phyloP scores from a whole-genome alignment of 805 yeast species.

The Clavispora asparagi region DNA sequence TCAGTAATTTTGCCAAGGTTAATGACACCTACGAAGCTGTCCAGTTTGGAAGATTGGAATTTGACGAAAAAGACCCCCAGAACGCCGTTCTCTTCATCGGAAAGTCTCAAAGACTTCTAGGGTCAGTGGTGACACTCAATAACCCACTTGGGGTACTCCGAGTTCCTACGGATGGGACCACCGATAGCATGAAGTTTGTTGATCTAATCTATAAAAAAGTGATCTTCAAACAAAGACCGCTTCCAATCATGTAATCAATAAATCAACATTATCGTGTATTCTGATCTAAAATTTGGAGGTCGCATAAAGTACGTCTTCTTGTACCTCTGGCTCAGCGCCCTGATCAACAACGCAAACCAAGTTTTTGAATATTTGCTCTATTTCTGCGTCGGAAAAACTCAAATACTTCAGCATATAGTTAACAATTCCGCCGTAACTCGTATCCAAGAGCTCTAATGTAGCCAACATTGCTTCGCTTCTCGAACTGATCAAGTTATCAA shows the following conservation, averaged over 20 bases:
- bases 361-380: slow-evolving; percentile 20
- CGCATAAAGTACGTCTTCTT: neutral
- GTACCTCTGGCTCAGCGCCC: neutral
- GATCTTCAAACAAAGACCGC: slow-evolving; percentile 62
- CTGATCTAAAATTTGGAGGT: neutral
- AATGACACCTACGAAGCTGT: slow-evolving; percentile 42
- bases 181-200: slow-evolving; percentile 40
- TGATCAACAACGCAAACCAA: slow-evolving; percentile 1
- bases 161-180: slow-evolving; percentile 28
- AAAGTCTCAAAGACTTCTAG: slow-evolving; percentile 64
- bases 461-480: slow-evolving; percentile 67
- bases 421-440: slow-evolving; percentile 50
- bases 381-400: slow-evolving; percentile 42
- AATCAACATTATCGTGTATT: neutral
- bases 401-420: slow-evolving; percentile 41
- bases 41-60: slow-evolving; percentile 44
- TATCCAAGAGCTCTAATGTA: slow-evolving; percentile 49
- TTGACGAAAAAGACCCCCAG: slow-evolving; percentile 33
- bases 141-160: slow-evolving; percentile 63
- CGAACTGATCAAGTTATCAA: slow-evolving; percentile 56
- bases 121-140: slow-evolving; percentile 51
- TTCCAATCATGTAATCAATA: slow-evolving; percentile 64
- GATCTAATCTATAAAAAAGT: slow-evolving; percentile 58
- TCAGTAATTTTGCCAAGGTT: slow-evolving; percentile 28
- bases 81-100: slow-evolving; percentile 61